These are phyloP conservation scores for Penicillium brevicompactum DNA, from an alignment of 2,329 filamentous ascomycete genomes.

Conservation along the genomic window DNA sequence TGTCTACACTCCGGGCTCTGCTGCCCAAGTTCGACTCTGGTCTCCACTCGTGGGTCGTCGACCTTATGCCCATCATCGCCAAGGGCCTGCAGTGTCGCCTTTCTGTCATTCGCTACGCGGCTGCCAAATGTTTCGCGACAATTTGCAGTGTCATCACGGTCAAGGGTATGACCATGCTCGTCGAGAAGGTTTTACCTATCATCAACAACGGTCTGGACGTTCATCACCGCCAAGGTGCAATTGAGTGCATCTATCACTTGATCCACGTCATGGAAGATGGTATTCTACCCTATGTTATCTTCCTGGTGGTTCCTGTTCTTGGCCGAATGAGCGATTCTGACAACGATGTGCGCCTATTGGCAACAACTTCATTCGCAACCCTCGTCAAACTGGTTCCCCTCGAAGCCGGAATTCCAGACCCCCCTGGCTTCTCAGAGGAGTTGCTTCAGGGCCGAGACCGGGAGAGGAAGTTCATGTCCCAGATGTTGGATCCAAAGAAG, in stretches of 20 bases:
- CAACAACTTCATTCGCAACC: conserved; percentile 95
- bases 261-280: conserved; percentile 98
- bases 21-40: conserved; percentile 81
- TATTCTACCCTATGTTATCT: conserved; percentile 96
- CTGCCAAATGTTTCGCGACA: conserved; percentile 95
- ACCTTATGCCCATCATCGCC: conserved; percentile 81
- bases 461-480: conserved; percentile 93
- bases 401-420: conserved; percentile 95
- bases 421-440: conserved; percentile 86
- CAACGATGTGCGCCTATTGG: conserved; percentile 89
- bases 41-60: conserved; percentile 77
- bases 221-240: conserved; percentile 86
- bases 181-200: conserved; percentile 87
- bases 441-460: conserved; percentile 87
- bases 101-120: conserved; percentile 93
- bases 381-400: conserved; percentile 95
- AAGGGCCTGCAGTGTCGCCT: conserved; percentile 84
- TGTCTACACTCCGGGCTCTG: conserved; percentile 89
- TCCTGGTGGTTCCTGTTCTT: conserved; percentile 94
- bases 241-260: conserved; percentile 93
- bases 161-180: conserved; percentile 91
- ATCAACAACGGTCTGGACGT: conserved; percentile 90
- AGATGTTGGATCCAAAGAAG: conserved; percentile 95
- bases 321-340: conserved; percentile 99
- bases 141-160: conserved; percentile 96